Percentiles rank a stretch among this genome's conserved stretches.
These are phyloP conservation scores for Arthroderma sp. DNA, from an alignment of 2,329 filamentous ascomycete genomes.

Conservation along the genomic window DNA sequence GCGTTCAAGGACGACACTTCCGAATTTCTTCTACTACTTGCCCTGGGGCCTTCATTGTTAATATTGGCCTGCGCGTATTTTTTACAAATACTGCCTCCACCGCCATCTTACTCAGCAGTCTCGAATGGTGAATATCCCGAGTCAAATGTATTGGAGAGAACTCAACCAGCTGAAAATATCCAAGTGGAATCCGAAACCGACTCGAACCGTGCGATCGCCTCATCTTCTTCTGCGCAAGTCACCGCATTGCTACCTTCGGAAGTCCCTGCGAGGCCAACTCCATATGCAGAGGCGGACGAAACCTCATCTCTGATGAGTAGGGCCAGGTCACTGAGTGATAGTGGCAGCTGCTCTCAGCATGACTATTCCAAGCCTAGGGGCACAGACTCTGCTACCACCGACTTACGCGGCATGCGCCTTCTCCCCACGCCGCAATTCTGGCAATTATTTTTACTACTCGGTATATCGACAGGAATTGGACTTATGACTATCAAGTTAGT, in stretches of 20 bases:
- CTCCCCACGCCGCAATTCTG: conserved; percentile 69
- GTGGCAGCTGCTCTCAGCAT: conserved; percentile 16
- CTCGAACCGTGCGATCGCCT: conserved; percentile 26
- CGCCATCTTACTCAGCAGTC: conserved; percentile 35
- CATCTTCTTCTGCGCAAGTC: conserved; percentile 17
- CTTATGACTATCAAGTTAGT: conserved; percentile 97
- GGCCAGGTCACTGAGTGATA: conserved; percentile 35
- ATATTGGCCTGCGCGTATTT: conserved; percentile 74
- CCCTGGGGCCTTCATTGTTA: conserved; percentile 64
- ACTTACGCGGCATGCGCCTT: conserved; percentile 75
- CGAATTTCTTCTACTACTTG: conserved; percentile 66
- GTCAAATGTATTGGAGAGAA: conserved; percentile 25
- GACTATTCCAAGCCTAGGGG: conserved; percentile 23
- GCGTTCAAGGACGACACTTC: conserved; percentile 75
- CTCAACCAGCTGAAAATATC: conserved; percentile 23
- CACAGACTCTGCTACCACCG: conserved; percentile 66
- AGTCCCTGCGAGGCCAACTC: conserved; percentile 14
- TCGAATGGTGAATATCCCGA: conserved; percentile 25
- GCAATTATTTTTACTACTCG: conserved; percentile 80
- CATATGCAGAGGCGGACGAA: conserved; percentile 48
- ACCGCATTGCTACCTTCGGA: conserved; percentile 14
- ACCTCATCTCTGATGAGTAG: conserved; percentile 68
- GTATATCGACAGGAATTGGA: conserved; percentile 80
- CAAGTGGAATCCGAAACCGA: conserved; percentile 26
- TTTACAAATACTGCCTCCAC: conserved; percentile 57